Evolutionary conservation across 2,329 filamentous ascomycete species (phyloP).

Genomic region (Sporothrix brasiliensis): DNA sequence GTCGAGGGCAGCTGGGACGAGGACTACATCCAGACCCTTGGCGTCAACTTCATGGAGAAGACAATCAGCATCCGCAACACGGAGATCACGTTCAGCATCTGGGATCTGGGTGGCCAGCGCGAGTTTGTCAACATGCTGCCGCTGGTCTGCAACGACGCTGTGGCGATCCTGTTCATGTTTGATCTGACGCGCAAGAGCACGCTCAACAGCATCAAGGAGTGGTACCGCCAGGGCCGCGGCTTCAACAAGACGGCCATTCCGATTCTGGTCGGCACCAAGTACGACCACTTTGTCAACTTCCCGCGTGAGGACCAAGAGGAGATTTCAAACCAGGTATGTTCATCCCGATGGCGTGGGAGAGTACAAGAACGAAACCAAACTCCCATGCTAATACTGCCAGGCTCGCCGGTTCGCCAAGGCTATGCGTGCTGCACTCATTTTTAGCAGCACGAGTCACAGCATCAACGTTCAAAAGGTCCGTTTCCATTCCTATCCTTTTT

Average conservation of each 20-base stretch:
- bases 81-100: conserved; percentile 99
- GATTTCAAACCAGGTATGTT: conserved; percentile 84
- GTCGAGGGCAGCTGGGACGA: conserved; percentile 99
- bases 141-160: conserved; percentile 98
- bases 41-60: conserved; percentile 99
- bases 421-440: conserved; percentile 96
- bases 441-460: conserved; percentile 97
- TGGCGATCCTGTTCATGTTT: conserved; percentile 99
- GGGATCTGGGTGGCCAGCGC: conserved; percentile 95
- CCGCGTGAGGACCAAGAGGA: conserved; percentile 96
- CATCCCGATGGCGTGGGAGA: too few relatives aligned
- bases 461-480: conserved; percentile 97
- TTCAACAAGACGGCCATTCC: conserved; percentile 99
- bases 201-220: conserved; percentile 98
- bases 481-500: neutral
- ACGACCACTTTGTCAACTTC: conserved; percentile 99
- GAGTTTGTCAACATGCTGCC: conserved; percentile 99
- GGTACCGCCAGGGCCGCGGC: conserved; percentile 94
- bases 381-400: conserved; percentile 49
- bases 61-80: conserved; percentile 99
- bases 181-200: conserved; percentile 97
- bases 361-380: neutral
- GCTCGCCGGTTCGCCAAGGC: conserved; percentile 95
- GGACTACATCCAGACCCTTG: conserved; percentile 97
- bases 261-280: conserved; percentile 95